phyloP scores from a whole-genome alignment of 805 yeast genomes.

The Kodamaea fukazawae region DNA sequence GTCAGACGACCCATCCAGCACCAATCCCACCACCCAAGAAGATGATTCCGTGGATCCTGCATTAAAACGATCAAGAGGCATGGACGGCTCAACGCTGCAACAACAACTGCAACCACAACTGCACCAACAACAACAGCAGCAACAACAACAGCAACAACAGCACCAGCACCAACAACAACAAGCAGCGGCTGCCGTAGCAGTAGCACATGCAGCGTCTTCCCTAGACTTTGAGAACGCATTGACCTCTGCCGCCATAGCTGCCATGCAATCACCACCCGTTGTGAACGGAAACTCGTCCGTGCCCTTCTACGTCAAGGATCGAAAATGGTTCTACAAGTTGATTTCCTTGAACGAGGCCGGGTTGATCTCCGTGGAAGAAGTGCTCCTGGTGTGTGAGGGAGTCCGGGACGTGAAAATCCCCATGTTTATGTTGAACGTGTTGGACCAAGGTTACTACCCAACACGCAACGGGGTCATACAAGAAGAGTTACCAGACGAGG shows the following conservation, averaged over 20 bases:
- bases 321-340: conserved; percentile 37
- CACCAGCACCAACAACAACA: conserved; percentile 7
- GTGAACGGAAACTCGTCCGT: conserved; percentile 19
- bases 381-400: conserved; percentile 33
- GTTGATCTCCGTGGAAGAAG: conserved; percentile 28
- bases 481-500: conserved; percentile 25
- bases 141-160: conserved; percentile 13
- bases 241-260: conserved; percentile 32
- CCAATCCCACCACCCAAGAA: conserved; percentile 11
- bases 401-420: conserved; percentile 39
- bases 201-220: conserved; percentile 7
- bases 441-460: conserved; percentile 31
- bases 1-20: conserved; percentile 6
- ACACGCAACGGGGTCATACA: conserved; percentile 17
- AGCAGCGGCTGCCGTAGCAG: conserved; percentile 8
- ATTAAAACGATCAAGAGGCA: conserved; percentile 21
- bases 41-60: conserved; percentile 32
- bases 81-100: conserved; percentile 6
- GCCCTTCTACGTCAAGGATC: conserved; percentile 33
- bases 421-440: conserved; percentile 31
- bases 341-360: conserved; percentile 27
- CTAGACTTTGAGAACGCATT: conserved; percentile 25
- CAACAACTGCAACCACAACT: no score
- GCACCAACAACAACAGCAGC: conserved; percentile 10
- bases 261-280: conserved; percentile 30